phyloP scores from a whole-genome alignment of 306 rosid genomes.

The Trifolium repens region DNA sequence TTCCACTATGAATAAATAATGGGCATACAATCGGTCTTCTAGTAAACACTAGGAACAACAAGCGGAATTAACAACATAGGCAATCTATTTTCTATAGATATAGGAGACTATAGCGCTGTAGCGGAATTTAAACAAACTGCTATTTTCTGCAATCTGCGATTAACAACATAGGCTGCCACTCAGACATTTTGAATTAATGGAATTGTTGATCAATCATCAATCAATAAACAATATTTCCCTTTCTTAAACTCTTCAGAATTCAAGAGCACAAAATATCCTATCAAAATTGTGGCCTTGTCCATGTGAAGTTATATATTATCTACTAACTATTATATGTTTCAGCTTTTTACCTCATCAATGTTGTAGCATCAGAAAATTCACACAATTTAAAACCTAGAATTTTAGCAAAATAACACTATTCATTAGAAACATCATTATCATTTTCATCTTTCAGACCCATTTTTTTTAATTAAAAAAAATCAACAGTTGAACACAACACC shows the following conservation, averaged over 20 bases:
- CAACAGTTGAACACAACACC: not conserved
- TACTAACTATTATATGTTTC: too few species aligned
- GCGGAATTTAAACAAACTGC: not conserved
- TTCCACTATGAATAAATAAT: too few species aligned
- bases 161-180: not conserved
- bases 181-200: not conserved
- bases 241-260: not conserved
- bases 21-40: too few species aligned
- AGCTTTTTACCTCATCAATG: not conserved
- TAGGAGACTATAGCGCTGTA: not conserved
- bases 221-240: not conserved
- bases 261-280: constrained; percentile 18
- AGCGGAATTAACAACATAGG: too few species aligned
- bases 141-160: not conserved
- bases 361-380: not conserved
- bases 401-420: not conserved
- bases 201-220: constrained; percentile 3
- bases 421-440: not conserved
- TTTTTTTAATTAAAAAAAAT: not conserved
- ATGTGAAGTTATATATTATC: not conserved
- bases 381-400: not conserved
- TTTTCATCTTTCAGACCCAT: not conserved
- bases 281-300: not conserved
- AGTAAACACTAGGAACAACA: too few species aligned
- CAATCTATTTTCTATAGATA: too few species aligned